Evolutionary conservation across 2,329 filamentous ascomycete species (phyloP), one percentile per base, ranked within the genome.

Genomic region (Epichloe hybrida): DNA sequence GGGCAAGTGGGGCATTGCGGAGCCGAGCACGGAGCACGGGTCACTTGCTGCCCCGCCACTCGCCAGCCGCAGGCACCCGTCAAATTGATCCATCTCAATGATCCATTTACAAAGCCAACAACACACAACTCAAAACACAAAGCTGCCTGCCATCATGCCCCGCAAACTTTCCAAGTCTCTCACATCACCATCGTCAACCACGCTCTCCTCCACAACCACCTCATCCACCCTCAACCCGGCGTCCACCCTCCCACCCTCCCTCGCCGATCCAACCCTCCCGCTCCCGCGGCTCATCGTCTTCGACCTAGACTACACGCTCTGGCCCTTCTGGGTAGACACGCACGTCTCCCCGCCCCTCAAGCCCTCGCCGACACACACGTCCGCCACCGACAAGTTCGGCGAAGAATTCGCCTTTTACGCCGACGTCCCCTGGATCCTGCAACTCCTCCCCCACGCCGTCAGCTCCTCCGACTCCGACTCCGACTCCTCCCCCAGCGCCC

Each of bases 321-420:
- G 91, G 93, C 89, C 90, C 4, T 96, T 96, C 70, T 97, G 91
- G 91, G 84, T 95, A 1, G 93, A 97, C 72, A 95, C 89, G 3
- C 90, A 96, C 68, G 85, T 93, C 59, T 80, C 81, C 23, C 77
- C 81, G 6, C 90, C 89, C 0, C 69, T 95, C 17, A 76, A 76
- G 57, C 60, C 73, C 6, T 69, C 72, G 50, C 51, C 70, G 0
- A 55, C 63, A 7, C 66, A 66, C 69, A 70, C 62, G 53, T 67
- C 66, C 55, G 71, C 68, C 50, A 67, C 70, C 20, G 80, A 83
- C 64, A 70, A 72, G 56, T 68, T 70, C 53, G 83, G 82, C 64
- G 84, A 89, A 68, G 72, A 72, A 17, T 89, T 81, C 60, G 67
- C 75, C 52, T 88, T 66, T 65, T 90, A 88, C 70, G 61, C 66